Base-by-base conservation (phyloP, 768 basidiomycete species). In the Russula dissimulans region DNA sequence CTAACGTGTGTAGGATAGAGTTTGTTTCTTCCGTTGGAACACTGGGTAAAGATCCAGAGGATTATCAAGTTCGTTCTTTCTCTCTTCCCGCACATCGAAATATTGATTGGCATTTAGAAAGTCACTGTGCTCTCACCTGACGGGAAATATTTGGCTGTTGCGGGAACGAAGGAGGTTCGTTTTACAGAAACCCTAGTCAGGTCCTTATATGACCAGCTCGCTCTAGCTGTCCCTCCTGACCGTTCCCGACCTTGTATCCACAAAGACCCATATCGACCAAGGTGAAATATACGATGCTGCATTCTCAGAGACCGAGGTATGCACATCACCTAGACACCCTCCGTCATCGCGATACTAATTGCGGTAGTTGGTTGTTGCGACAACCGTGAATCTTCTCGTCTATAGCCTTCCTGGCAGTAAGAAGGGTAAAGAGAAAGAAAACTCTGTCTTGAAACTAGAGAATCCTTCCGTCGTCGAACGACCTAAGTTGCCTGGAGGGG, bases 271-370 rank as follows among this genome's bases (percentile, higher is more conserved):
- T 46, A 75, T 84, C 46, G 76, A 82, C 15, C 81, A 81, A 12
- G 86, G 85, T 48, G 93, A 97, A 71, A 84, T 98, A 47, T 95
- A 91, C 60, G 94, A 95, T 67, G 84, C 82, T 17, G 80, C 90
- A 7, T 89, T 97, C 76, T 86, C 87, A 31, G 73, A 77, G 5
- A 77, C 79, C 11, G 81, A 78, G 22, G 90, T 90, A 68, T 60
- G 77, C 31, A 0, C 45, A 22, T 32, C 6, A 29, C 42, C 18
- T 22, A 34, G 8, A 5, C 8, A 32, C 26, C n/a, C 15, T 38
- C 44, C 22, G 5, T 38, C 11, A 15, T 51, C 31, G 9, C 8
- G 22, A 50, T 46, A 41, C 54, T 36, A 17, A 62, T 42, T 36
- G 29, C 17, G 11, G 22, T 54, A 91, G 89, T 71, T 91, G 26